These are phyloP conservation scores for Seminavis robusta DNA, from an alignment of 108 stramenopile genomes.

Conservation along the genomic window DNA sequence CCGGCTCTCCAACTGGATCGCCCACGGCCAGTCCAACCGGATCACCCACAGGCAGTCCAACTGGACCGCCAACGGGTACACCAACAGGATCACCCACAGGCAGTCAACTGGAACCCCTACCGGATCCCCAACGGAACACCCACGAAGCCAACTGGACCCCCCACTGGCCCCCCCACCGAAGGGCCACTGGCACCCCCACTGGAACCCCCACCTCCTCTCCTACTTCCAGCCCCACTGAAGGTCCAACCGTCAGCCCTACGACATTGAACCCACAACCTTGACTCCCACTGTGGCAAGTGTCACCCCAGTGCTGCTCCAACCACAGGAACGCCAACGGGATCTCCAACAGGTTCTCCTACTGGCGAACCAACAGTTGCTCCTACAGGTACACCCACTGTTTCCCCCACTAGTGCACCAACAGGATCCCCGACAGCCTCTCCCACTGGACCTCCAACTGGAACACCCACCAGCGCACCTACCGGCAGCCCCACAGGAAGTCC, in stretches of 20 bases:
- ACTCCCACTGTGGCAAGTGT: too few species aligned
- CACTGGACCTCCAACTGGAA: not conserved
- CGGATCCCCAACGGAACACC: not conserved
- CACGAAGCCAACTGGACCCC: not conserved
- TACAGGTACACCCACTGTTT: not conserved
- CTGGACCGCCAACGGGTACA: not conserved
- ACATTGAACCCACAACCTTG: too few species aligned
- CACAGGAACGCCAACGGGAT: not conserved
- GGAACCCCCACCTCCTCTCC: not conserved
- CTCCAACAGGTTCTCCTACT: not conserved
- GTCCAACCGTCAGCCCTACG: too few species aligned
- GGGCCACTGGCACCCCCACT: not conserved
- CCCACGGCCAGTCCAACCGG: not conserved
- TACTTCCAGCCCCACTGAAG: not conserved
- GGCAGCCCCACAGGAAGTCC: not conserved
- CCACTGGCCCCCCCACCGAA: not conserved
- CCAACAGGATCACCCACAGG: not conserved
- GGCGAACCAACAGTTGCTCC: not conserved
- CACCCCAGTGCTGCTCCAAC: not conserved
- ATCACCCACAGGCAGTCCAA: not conserved
- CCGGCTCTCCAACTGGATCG: not conserved
- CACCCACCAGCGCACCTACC: not conserved
- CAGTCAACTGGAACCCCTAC: not conserved
- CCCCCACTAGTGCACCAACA: constrained; percentile 1
- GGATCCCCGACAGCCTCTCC: constrained; percentile 1